phyloP scores from a whole-genome alignment of 2,329 filamentous ascomycete species.

The Chaetomiaceae sp. region DNA sequence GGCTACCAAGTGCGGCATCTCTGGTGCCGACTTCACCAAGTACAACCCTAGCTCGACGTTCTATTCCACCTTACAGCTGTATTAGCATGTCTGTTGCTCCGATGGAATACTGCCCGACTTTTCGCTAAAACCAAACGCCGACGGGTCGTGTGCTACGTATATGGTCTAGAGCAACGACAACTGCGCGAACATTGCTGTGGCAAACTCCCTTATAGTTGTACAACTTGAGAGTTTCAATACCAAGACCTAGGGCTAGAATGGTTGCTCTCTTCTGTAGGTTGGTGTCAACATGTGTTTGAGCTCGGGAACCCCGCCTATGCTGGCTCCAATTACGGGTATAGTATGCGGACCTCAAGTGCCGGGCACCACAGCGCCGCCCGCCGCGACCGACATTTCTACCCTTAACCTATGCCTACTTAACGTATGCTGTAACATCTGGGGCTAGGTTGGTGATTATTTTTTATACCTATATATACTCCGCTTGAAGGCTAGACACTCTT shows the following conservation, averaged over 20 bases:
- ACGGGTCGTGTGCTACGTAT: conserved; percentile 36
- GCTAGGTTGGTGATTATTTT: too few species aligned
- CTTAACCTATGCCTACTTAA: conserved; percentile 36
- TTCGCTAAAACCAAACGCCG: conserved; percentile 30
- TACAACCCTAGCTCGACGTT: conserved; percentile 29
- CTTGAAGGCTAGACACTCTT: too few species aligned
- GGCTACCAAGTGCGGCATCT: conserved; percentile 6
- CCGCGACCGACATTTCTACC: conserved; percentile 30
- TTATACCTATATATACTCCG: too few species aligned
- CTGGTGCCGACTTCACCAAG: conserved; percentile 14
- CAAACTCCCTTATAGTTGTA: conserved; percentile 29
- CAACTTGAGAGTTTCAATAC: conserved; percentile 37
- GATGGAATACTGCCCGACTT: conserved; percentile 33
- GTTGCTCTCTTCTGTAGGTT: conserved; percentile 32
- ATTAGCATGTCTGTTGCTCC: conserved; percentile 36
- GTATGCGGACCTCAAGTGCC: conserved; percentile 43
- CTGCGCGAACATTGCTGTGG: conserved; percentile 27
- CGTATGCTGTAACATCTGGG: conserved; percentile 25
- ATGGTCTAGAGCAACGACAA: conserved; percentile 31
- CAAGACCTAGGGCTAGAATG: conserved; percentile 37
- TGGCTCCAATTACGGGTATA: conserved; percentile 12
- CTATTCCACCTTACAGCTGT: conserved; percentile 25
- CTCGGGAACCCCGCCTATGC: background rate
- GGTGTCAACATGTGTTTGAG: conserved; percentile 12
- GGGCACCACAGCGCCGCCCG: conserved; percentile 29